Conservation (phyloP, 305 asterid species). For the Fraxinus sp. region DNA sequence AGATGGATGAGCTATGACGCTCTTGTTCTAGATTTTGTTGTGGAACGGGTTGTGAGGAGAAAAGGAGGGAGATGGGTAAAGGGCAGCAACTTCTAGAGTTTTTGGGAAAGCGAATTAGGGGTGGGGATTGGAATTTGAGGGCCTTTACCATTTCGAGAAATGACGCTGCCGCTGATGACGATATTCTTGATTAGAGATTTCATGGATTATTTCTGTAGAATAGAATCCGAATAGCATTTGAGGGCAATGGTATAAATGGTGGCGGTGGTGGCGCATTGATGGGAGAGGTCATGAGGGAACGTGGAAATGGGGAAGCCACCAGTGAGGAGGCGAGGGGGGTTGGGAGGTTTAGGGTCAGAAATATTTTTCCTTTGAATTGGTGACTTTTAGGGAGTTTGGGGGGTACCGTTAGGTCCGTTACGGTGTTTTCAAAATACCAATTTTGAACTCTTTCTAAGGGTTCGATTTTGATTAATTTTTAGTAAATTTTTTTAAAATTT, state of each 20-base stretch:
- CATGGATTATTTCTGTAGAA: constrained; percentile 26
- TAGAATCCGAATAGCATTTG: background rate
- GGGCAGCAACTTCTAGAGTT: constrained; percentile 22
- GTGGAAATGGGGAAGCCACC: constrained; percentile 43
- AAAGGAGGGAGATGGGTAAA: constrained; percentile 36
- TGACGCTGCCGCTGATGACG: constrained; percentile 32
- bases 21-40: background rate
- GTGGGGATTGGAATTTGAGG: constrained; percentile 43
- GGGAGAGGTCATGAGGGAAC: constrained; percentile 21
- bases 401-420: too few species aligned
- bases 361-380: background rate
- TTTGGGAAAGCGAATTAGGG: constrained; percentile 19
- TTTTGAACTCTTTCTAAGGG: too few species aligned
- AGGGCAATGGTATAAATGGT: constrained; percentile 30
- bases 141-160: constrained; percentile 66
- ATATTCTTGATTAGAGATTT: constrained; percentile 27
- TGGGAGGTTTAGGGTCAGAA: background rate
- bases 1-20: constrained; percentile 26
- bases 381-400: background rate
- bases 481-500: background rate
- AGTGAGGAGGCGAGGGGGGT: background rate
- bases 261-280: constrained; percentile 35
- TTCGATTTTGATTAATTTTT: background rate
- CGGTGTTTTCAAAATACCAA: too few species aligned
- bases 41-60: constrained; percentile 37